Conservation (phyloP, 805 yeast genomes). For the Wickerhamiella sorbophila region DNA sequence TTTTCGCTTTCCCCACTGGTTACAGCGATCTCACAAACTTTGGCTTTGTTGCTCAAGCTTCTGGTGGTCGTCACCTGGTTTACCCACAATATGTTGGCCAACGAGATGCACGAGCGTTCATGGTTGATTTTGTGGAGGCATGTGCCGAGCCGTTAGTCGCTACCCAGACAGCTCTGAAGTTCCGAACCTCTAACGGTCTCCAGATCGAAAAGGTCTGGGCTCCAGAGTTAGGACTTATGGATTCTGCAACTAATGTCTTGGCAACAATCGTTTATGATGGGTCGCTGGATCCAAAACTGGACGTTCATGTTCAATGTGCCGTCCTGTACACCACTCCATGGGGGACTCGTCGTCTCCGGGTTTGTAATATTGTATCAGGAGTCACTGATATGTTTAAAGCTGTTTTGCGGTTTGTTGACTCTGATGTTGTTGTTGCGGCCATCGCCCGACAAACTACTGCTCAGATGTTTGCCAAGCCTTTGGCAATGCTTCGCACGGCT, state of each 20-base stretch:
- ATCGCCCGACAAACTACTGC: slow-evolving; percentile 37
- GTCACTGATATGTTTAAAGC: slow-evolving; percentile 61
- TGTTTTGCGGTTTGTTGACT: slow-evolving; percentile 68
- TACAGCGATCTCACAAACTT: slow-evolving; percentile 61
- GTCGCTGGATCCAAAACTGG: slow-evolving; percentile 46
- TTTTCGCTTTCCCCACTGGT: slow-evolving; percentile 51
- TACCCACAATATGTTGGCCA: slow-evolving; percentile 56
- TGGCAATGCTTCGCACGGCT: slow-evolving; percentile 36
- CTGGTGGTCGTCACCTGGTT: slow-evolving; percentile 56
- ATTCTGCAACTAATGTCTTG: slow-evolving; percentile 49
- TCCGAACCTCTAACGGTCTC: slow-evolving; percentile 78
- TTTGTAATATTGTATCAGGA: slow-evolving; percentile 70
- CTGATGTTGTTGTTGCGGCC: slow-evolving; percentile 45
- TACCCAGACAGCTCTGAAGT: slow-evolving; percentile 67
- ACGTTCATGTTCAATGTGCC: slow-evolving; percentile 86
- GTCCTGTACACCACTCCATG: slow-evolving; percentile 62
- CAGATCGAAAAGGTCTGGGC: slow-evolving; percentile 70
- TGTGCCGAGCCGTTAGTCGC: slow-evolving; percentile 34
- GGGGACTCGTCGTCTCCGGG: slow-evolving; percentile 74
- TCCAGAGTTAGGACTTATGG: slow-evolving; percentile 42
- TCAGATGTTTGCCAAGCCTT: slow-evolving; percentile 23
- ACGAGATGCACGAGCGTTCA: slow-evolving; percentile 54
- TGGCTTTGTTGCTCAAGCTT: slow-evolving; percentile 44
- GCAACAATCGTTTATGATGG: slow-evolving; percentile 69
- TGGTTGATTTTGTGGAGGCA: slow-evolving; percentile 31